These are phyloP conservation scores for Xerocomellus dryophilus DNA, from an alignment of 768 basidiomycete genomes.

Conservation along the genomic window DNA sequence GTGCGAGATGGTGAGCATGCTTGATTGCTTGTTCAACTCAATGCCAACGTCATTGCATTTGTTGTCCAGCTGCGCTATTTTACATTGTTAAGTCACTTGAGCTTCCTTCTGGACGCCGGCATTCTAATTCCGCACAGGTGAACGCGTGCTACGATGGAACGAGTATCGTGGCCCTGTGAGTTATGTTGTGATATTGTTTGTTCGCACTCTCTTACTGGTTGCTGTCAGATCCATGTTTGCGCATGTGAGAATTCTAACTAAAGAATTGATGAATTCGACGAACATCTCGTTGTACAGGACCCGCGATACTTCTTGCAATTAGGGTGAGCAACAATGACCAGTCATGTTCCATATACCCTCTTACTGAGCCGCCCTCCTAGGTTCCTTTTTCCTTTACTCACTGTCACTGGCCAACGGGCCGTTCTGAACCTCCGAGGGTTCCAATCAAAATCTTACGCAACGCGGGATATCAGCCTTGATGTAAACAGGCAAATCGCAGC, in stretches of 20 bases:
- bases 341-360: not conserved
- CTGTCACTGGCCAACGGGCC: slow-evolving; percentile 15
- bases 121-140: not conserved
- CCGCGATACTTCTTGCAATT: not conserved
- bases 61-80: not conserved
- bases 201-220: not conserved
- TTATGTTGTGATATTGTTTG: not conserved
- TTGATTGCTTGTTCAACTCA: not conserved
- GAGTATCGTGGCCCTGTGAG: slow-evolving; percentile 4
- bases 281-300: not conserved
- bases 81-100: slow-evolving; percentile 1
- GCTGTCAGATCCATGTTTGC: not conserved
- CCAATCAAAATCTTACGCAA: not conserved
- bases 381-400: slow-evolving; percentile 10
- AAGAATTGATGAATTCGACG: not conserved
- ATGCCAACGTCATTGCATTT: not conserved
- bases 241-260: not conserved
- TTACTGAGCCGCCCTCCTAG: not conserved
- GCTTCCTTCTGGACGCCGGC: too few relatives aligned
- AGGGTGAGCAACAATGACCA: not conserved
- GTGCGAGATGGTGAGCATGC: slow-evolving; percentile 9
- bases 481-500: not conserved
- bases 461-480: not conserved
- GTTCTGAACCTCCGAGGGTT: slow-evolving; percentile 16
- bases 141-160: slow-evolving; percentile 4